Evolutionary conservation across 176 grass and related monocot genomes (phyloP).

Genomic region (Aegilops bicornis): DNA sequence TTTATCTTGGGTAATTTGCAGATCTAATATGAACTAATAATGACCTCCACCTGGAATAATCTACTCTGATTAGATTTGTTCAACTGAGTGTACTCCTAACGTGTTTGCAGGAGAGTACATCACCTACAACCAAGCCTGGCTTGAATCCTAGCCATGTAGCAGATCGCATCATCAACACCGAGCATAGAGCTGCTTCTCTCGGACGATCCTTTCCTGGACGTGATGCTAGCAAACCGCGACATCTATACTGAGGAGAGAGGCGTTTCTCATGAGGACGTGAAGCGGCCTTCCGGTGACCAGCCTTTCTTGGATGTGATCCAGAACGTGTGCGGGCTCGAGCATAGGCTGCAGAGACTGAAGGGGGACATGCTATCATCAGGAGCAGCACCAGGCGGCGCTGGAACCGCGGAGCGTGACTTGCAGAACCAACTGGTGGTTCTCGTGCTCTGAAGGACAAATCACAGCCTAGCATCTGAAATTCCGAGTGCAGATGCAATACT

Average conservation of each 20-base stretch:
- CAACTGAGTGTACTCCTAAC: neutral
- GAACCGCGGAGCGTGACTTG: neutral
- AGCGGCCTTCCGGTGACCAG: slow-evolving; percentile 22
- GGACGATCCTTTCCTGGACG: slow-evolving; percentile 3
- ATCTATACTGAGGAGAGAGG: neutral
- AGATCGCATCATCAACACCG: slow-evolving; percentile 3
- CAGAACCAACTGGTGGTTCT: slow-evolving; percentile 48
- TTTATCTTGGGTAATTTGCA: slow-evolving; percentile 20
- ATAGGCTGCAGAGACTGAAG: slow-evolving; percentile 66
- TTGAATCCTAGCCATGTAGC: slow-evolving; percentile 1
- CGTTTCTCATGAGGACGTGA: neutral
- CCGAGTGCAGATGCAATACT: neutral
- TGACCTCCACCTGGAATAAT: neutral
- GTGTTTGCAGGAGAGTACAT: slow-evolving; percentile 48
- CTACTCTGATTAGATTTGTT: neutral
- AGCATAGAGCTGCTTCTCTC: neutral
- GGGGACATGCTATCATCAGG: slow-evolving; percentile 42
- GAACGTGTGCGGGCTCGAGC: slow-evolving; percentile 53
- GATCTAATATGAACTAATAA: neutral
- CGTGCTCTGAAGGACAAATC: slow-evolving; percentile 72
- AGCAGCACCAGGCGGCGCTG: neutral
- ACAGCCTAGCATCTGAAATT: slow-evolving; percentile 4
- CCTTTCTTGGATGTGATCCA: slow-evolving; percentile 54
- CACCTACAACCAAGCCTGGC: slow-evolving; percentile 25
- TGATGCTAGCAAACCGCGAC: slow-evolving; percentile 20